A percentile compares a stretch with the other conserved stretches of the same genome.
phyloP scores from a whole-genome alignment of 2,329 filamentous ascomycete genomes.

The Colletotrichum truncatum region DNA sequence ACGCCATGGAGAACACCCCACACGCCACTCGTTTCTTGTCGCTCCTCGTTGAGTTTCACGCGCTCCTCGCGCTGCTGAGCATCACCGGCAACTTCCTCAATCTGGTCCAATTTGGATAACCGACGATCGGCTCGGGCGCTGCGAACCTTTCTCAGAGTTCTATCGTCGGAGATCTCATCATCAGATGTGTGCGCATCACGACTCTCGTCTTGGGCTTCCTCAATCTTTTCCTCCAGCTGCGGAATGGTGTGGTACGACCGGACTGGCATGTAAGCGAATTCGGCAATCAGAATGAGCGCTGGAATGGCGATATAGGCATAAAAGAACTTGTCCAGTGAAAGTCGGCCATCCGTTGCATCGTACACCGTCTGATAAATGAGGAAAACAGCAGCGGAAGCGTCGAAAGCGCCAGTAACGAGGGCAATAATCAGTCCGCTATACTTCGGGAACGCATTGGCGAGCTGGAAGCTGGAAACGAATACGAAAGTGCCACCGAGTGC shows the following conservation, averaged over 20 bases:
- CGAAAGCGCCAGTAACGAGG: slow-evolving; percentile 82
- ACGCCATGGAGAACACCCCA: slow-evolving; percentile 78
- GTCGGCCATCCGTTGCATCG: slow-evolving; percentile 57
- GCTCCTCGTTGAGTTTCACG: slow-evolving; percentile 63
- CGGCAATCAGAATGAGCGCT: slow-evolving; percentile 44
- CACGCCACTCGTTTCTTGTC: slow-evolving; percentile 69
- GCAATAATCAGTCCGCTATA: slow-evolving; percentile 81
- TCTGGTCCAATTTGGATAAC: slow-evolving; percentile 66
- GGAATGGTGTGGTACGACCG: slow-evolving; percentile 48
- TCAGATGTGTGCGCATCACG: slow-evolving; percentile 63
- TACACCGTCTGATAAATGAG: slow-evolving; percentile 78
- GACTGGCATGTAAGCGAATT: slow-evolving; percentile 49
- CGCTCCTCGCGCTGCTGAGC: slow-evolving; percentile 63
- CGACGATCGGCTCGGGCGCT: slow-evolving; percentile 58
- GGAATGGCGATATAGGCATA: slow-evolving; percentile 48
- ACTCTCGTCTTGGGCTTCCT: slow-evolving; percentile 44
- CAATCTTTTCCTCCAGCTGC: slow-evolving; percentile 50
- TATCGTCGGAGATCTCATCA: slow-evolving; percentile 57
- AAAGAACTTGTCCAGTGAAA: slow-evolving; percentile 51
- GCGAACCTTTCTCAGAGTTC: slow-evolving; percentile 52
- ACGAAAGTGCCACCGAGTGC: slow-evolving; percentile 84
- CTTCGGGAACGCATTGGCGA: slow-evolving; percentile 83
- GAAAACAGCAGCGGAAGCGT: slow-evolving; percentile 82
- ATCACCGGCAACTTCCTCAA: slow-evolving; percentile 70
- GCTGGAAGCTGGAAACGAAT: slow-evolving; percentile 84